These are phyloP conservation scores for Kuraishia piskuri DNA, from an alignment of 805 yeast species.

Conservation along the genomic window DNA sequence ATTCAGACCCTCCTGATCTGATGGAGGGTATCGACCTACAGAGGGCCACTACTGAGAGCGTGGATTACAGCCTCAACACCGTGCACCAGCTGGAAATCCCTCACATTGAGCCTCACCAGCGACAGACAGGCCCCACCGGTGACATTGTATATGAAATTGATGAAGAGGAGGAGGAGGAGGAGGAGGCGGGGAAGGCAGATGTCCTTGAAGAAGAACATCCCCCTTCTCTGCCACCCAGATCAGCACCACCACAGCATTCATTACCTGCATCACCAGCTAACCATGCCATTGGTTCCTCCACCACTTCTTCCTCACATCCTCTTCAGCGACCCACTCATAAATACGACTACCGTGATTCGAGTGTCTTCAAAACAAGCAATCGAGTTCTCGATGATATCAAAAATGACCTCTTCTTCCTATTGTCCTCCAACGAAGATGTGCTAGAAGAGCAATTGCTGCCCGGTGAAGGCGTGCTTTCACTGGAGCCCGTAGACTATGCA, in stretches of 20 bases:
- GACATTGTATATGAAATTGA: neutral
- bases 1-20: neutral
- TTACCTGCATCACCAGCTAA: neutral
- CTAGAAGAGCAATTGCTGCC: neutral
- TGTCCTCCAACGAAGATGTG: constrained; percentile 6
- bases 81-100: neutral
- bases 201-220: neutral
- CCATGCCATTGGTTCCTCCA: neutral
- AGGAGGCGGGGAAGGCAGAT: neutral
- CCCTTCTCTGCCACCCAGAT: neutral
- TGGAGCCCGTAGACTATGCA: constrained; percentile 27
- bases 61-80: neutral
- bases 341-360: neutral
- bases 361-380: constrained; percentile 51
- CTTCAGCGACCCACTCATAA: neutral
- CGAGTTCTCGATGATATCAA: constrained; percentile 58
- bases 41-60: neutral
- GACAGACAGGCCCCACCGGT: neutral
- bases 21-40: neutral
- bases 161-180: neutral
- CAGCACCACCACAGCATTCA: neutral
- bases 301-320: neutral
- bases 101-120: neutral
- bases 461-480: constrained; percentile 18
- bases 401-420: constrained; percentile 28